Conservation (phyloP, 2,329 filamentous ascomycete genomes). For the Neoscytalidium dimidiatum region DNA sequence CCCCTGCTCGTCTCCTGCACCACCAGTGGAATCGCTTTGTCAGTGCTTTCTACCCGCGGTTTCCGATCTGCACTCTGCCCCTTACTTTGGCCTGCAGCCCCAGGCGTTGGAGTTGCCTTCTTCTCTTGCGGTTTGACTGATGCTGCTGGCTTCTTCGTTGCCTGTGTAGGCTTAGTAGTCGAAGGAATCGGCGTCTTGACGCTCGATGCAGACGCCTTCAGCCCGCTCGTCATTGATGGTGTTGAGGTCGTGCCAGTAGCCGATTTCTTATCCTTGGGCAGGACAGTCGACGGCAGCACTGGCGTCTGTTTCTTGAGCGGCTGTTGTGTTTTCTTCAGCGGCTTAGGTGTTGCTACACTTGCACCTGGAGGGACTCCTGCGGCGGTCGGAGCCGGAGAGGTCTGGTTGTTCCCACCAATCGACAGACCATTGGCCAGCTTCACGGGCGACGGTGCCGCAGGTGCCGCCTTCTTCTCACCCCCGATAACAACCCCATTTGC, state of each 20-base stretch:
- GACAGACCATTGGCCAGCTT: slow-evolving; percentile 6
- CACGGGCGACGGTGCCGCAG: neutral
- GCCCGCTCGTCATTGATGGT: neutral
- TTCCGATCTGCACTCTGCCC: neutral
- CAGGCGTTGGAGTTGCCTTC: neutral
- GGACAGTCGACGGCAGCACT: neutral
- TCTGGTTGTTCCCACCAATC: neutral
- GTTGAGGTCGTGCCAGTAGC: neutral
- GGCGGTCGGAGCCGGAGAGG: neutral
- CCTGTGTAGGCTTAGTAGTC: neutral
- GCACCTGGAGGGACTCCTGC: neutral
- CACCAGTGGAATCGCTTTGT: neutral
- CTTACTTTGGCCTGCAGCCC: neutral
- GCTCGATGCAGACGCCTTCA: neutral
- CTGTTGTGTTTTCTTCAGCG: neutral
- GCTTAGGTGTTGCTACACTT: neutral
- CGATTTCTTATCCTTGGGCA: neutral
- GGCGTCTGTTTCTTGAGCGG: neutral
- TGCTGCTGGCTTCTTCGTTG: neutral
- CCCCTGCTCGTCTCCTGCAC: slow-evolving; percentile 12
- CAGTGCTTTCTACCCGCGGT: neutral
- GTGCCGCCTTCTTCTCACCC: neutral
- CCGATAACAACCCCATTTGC: slow-evolving; percentile 2
- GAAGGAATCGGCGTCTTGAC: neutral
- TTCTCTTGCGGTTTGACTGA: neutral